phyloP scores from a whole-genome alignment of 2,329 filamentous ascomycete genomes.

The Pseudocercospora crystallina region DNA sequence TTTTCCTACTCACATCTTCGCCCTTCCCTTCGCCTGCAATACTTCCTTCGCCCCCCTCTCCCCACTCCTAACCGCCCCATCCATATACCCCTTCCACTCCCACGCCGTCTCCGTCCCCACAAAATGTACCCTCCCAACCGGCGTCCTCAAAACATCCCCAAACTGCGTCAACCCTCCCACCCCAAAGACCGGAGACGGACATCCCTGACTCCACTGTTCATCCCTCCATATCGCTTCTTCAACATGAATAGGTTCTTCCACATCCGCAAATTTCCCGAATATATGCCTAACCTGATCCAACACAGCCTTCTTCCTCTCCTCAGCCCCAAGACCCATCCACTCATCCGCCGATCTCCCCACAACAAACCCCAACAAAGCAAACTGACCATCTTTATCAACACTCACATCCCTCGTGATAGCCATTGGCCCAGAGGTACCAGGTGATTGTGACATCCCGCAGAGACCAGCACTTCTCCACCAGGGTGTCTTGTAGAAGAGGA shows the following conservation, averaged over 20 bases:
- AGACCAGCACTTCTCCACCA: conserved; percentile 50
- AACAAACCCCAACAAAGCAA: conserved; percentile 44
- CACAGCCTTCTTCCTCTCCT: conserved; percentile 34
- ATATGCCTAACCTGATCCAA: conserved; percentile 38
- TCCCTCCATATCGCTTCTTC: conserved; percentile 31
- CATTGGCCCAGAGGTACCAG: conserved; percentile 47
- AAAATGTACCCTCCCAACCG: conserved; percentile 49
- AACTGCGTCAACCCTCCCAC: conserved; percentile 28
- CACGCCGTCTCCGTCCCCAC: conserved; percentile 55
- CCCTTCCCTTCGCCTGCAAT: conserved; percentile 19
- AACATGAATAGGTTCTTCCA: conserved; percentile 35
- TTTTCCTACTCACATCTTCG: conserved; percentile 4
- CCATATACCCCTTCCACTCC: conserved; percentile 61
- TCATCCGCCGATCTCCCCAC: conserved; percentile 39
- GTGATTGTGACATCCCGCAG: conserved; percentile 47
- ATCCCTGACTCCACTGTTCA: conserved; percentile 31
- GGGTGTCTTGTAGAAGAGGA: conserved; percentile 46
- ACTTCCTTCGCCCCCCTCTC: conserved; percentile 52
- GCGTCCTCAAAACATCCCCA: conserved; percentile 25
- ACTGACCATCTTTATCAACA: conserved; percentile 26
- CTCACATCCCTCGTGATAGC: conserved; percentile 49
- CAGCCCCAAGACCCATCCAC: conserved; percentile 36
- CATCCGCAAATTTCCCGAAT: conserved; percentile 29
- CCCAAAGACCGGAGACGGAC: conserved; percentile 29
- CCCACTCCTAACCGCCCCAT: conserved; percentile 55